Evolutionary conservation across 805 yeast species (phyloP).

Genomic region (Monosporozyma aerobia): DNA sequence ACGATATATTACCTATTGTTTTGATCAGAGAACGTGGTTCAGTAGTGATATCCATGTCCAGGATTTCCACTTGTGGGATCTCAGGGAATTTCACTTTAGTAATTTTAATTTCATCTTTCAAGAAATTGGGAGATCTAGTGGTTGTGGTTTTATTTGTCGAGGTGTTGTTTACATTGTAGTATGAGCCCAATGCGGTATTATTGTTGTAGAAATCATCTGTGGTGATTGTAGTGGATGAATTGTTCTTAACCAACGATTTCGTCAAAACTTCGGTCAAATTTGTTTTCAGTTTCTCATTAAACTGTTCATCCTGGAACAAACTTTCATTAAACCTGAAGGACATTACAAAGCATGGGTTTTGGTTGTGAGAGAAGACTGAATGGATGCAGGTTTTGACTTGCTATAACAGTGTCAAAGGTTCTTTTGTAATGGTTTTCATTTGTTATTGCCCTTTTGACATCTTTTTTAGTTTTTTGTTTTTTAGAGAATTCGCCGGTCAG

Average conservation of each 20-base stretch:
- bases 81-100: conserved; percentile 24
- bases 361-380: background rate
- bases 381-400: no score
- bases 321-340: conserved; percentile 25
- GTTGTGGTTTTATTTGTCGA: background rate
- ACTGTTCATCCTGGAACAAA: conserved; percentile 24
- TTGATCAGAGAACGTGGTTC: conserved; percentile 28
- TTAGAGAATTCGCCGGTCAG: no score
- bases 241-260: conserved; percentile 6
- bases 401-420: no score
- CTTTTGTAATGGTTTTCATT: no score
- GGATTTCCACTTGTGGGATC: conserved; percentile 26
- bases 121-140: conserved; percentile 5
- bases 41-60: conserved; percentile 27
- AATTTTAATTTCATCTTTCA: conserved; percentile 26
- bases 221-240: background rate
- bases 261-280: conserved; percentile 22
- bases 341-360: conserved; percentile 9
- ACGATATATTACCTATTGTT: conserved; percentile 28
- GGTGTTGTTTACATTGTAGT: background rate
- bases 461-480: no score
- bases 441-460: no score
- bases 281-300: conserved; percentile 23
- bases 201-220: background rate
- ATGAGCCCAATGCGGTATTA: background rate